Evolutionary conservation across 148 eudicot genomes (phyloP).

Genomic region (Suaeda aralocaspica): DNA sequence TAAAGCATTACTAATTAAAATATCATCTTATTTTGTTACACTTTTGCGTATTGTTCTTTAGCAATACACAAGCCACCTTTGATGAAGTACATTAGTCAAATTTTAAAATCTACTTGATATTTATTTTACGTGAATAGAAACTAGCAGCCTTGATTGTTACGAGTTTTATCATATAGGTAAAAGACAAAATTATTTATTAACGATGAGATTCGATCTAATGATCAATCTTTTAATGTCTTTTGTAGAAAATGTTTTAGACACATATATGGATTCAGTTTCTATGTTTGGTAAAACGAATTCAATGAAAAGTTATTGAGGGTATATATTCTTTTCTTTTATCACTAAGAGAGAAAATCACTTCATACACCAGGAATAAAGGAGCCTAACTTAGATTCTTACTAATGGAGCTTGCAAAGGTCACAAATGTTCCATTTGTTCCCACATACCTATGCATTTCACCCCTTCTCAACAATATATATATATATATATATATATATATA

Average conservation of each 20-base stretch:
- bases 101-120: too few species aligned
- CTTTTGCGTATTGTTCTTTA: not conserved
- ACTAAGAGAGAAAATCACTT: not conserved
- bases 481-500: too few species aligned
- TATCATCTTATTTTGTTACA: not conserved
- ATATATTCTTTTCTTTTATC: not conserved
- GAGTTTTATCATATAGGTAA: too few species aligned
- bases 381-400: not conserved
- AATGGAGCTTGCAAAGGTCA: not conserved
- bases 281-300: not conserved
- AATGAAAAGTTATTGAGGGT: not conserved
- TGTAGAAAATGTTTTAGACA: too few species aligned
- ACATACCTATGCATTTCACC: not conserved
- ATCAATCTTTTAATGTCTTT: too few species aligned
- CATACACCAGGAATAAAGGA: not conserved
- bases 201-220: too few species aligned
- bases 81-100: too few species aligned
- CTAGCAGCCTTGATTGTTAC: too few species aligned
- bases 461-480: not conserved
- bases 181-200: too few species aligned
- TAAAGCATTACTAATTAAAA: constrained; percentile 4
- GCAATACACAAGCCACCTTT: too few species aligned
- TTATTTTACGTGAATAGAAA: too few species aligned
- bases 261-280: too few species aligned
- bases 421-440: not conserved